Evolutionary conservation across 176 grass and related monocot genomes (phyloP).

Genomic region (Areca catechu): DNA sequence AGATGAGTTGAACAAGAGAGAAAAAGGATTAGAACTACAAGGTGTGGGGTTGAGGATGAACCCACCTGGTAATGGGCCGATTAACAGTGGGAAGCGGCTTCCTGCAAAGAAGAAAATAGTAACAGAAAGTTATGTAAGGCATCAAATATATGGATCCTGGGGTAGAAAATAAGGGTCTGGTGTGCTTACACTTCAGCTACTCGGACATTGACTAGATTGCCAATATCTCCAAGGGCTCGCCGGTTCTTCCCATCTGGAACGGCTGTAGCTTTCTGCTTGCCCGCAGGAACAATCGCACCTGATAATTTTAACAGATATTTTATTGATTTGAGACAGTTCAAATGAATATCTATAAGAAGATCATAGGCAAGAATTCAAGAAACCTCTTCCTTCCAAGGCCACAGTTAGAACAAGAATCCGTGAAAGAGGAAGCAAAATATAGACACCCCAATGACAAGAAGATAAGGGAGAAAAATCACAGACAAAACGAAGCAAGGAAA

Average conservation of each 20-base stretch:
- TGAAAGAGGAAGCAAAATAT: too few species aligned
- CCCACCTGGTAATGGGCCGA: slow-evolving; percentile 36
- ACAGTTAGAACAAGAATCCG: too few species aligned
- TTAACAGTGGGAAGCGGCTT: slow-evolving; percentile 24
- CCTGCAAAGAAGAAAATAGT: slow-evolving; percentile 26
- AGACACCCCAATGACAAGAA: too few species aligned
- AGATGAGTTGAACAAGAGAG: not conserved
- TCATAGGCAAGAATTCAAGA: too few species aligned
- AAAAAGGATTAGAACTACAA: not conserved
- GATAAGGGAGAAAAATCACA: too few species aligned
- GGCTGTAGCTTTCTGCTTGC: slow-evolving; percentile 42
- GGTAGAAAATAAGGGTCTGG: not conserved
- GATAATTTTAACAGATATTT: not conserved
- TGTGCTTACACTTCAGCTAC: slow-evolving; percentile 29
- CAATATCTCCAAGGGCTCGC: slow-evolving; percentile 53
- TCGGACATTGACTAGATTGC: slow-evolving; percentile 40
- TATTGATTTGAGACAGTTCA: too few species aligned
- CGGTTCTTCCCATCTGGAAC: slow-evolving; percentile 39
- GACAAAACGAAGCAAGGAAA: too few species aligned
- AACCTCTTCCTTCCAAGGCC: too few species aligned
- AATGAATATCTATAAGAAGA: too few species aligned
- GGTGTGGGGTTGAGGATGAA: not conserved
- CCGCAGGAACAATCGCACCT: slow-evolving; percentile 30
- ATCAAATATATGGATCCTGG: not conserved
- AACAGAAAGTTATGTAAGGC: not conserved